Evolutionary conservation across 2,329 filamentous ascomycete species (phyloP).

Genomic region (Aspergillus bombycis): DNA sequence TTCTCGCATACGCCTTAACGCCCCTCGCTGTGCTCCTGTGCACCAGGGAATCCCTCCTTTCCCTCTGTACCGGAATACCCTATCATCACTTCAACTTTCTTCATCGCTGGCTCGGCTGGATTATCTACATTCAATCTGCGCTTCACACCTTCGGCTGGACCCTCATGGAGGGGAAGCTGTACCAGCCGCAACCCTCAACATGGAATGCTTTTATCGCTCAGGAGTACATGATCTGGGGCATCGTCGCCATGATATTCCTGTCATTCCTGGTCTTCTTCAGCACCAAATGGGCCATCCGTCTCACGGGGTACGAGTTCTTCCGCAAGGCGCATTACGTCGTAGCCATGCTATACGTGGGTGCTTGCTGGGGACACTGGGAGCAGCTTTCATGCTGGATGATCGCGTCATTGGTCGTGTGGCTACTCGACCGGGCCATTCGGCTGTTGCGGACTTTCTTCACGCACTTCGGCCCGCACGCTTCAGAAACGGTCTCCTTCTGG

Average conservation of each 20-base stretch:
- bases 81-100: constrained; percentile 79
- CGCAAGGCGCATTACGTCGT: constrained; percentile 73
- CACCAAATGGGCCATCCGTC: constrained; percentile 60
- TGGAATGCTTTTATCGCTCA: constrained; percentile 63
- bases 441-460: constrained; percentile 61
- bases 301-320: constrained; percentile 78
- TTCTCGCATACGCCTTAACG: constrained; percentile 73
- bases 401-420: constrained; percentile 66
- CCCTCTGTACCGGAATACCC: constrained; percentile 70
- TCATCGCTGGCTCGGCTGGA: constrained; percentile 74
- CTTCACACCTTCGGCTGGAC: constrained; percentile 75
- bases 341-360: constrained; percentile 73
- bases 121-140: constrained; percentile 69
- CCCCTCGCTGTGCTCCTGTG: constrained; percentile 69
- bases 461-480: constrained; percentile 57
- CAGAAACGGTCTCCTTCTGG: constrained; percentile 37
- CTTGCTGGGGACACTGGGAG: constrained; percentile 75
- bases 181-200: constrained; percentile 69
- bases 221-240: constrained; percentile 72
- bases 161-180: constrained; percentile 66
- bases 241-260: constrained; percentile 68
- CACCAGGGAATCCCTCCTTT: constrained; percentile 71
- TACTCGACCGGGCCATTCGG: constrained; percentile 64
- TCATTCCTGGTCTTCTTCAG: constrained; percentile 65
- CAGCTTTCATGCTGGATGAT: constrained; percentile 70